phyloP scores from a whole-genome alignment of 179 eudicot species.

The Silene noctiflora region DNA sequence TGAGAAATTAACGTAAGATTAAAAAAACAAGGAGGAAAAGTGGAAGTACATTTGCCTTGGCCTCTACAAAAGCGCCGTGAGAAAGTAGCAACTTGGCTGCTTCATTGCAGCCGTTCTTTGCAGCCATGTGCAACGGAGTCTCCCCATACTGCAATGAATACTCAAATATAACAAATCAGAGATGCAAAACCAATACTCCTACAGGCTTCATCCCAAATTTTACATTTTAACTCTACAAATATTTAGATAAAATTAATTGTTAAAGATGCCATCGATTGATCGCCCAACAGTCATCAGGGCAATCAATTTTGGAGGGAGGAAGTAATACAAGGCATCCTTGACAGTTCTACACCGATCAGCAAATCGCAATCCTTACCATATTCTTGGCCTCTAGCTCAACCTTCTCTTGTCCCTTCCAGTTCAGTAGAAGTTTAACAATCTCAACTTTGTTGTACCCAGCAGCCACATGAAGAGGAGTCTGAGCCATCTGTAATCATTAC shows the following conservation, averaged over 20 bases:
- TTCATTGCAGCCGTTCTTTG: slow-evolving; percentile 90
- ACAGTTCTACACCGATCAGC: not conserved
- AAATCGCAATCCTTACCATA: slow-evolving; percentile 51
- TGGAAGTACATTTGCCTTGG: slow-evolving; percentile 77
- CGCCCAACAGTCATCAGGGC: no score
- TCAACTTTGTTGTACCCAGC: slow-evolving; percentile 85
- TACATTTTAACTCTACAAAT: no score
- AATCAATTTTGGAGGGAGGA: no score
- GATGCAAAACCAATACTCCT: not conserved
- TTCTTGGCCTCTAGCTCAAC: slow-evolving; percentile 88
- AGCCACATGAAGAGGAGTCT: slow-evolving; percentile 91
- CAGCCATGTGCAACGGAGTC: slow-evolving; percentile 99
- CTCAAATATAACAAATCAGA: not conserved
- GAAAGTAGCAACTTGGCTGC: slow-evolving; percentile 86
- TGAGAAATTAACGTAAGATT: no score
- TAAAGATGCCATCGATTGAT: no score
- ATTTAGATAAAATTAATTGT: no score
- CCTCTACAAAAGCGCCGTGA: slow-evolving; percentile 80
- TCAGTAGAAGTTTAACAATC: slow-evolving; percentile 60
- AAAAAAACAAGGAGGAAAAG: not conserved
- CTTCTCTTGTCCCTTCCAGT: slow-evolving; percentile 59
- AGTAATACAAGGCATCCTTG: not conserved
- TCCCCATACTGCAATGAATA: slow-evolving; percentile 80
- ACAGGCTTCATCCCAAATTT: no score
- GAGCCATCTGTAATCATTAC: slow-evolving; percentile 59